Percentiles rank a stretch among this genome's conserved stretches.
These are phyloP conservation scores for Sporothrix protearum DNA, from an alignment of 2,329 filamentous ascomycete genomes.

Conservation along the genomic window DNA sequence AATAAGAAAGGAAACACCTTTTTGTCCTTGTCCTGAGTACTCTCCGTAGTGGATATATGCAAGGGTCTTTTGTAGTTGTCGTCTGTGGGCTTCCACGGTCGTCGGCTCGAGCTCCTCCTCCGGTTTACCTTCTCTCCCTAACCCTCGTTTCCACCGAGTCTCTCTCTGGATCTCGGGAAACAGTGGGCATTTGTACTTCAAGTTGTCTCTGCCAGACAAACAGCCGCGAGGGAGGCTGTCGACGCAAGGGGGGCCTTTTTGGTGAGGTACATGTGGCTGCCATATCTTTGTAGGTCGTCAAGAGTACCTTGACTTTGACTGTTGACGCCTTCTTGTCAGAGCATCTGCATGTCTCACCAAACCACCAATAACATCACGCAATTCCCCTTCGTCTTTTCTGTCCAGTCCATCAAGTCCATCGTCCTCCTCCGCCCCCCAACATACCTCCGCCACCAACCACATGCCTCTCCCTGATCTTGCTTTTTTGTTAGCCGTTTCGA, in stretches of 20 bases:
- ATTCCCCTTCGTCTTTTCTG: too few species aligned
- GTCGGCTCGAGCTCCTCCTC: neutral
- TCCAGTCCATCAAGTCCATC: too few species aligned
- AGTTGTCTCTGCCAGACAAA: neutral
- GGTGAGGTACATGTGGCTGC: neutral
- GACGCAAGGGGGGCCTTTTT: neutral
- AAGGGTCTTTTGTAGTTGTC: neutral
- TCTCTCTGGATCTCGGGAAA: conserved; percentile 3
- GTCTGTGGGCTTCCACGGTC: neutral
- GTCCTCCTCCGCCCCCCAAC: too few species aligned
- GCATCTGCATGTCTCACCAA: neutral
- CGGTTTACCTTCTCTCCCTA: neutral
- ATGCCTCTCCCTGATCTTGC: neutral
- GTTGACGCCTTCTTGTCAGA: neutral
- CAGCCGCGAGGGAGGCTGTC: neutral
- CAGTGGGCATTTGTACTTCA: neutral
- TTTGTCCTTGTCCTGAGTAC: neutral
- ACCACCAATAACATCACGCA: neutral
- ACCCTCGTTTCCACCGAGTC: neutral
- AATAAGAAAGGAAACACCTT: neutral
- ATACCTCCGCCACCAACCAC: conserved; percentile 8
- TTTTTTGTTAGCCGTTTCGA: neutral
- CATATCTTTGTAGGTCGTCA: neutral
- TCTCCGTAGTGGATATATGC: neutral
- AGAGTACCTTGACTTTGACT: neutral